These are phyloP conservation scores for Penicillium sp. DNA, from an alignment of 2,329 filamentous ascomycete genomes.

Conservation along the genomic window DNA sequence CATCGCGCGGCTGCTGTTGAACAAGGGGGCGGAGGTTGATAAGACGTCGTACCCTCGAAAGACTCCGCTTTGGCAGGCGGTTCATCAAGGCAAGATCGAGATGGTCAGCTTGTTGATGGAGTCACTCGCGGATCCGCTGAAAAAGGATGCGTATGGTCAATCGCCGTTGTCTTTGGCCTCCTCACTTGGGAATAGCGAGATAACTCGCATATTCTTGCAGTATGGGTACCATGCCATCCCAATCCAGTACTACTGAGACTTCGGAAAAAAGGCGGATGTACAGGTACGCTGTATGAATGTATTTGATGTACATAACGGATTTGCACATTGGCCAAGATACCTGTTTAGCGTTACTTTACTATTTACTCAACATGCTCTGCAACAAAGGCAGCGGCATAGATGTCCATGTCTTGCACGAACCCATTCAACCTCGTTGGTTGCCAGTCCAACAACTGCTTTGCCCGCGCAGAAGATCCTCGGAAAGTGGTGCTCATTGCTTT, in stretches of 20 bases:
- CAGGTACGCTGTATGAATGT: background rate
- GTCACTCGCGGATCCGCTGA: slow-evolving; percentile 21
- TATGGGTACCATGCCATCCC: slow-evolving; percentile 6
- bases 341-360: background rate
- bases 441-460: slow-evolving; percentile 19
- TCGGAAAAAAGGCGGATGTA: background rate
- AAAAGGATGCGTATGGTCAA: slow-evolving; percentile 13
- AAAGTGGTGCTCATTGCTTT: slow-evolving; percentile 10
- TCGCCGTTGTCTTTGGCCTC: slow-evolving; percentile 15
- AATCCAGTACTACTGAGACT: slow-evolving; percentile 6
- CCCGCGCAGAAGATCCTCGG: slow-evolving; percentile 16
- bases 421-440: slow-evolving; percentile 10
- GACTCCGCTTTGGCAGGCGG: slow-evolving; percentile 26
- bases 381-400: slow-evolving; percentile 12
- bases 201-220: slow-evolving; percentile 13
- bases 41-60: slow-evolving; percentile 12
- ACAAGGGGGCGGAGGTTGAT: slow-evolving; percentile 21
- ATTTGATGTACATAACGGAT: background rate
- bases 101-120: slow-evolving; percentile 22
- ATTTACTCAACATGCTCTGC: slow-evolving; percentile 6
- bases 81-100: slow-evolving; percentile 7
- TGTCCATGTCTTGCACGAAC: slow-evolving; percentile 17
- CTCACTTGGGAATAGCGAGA: slow-evolving; percentile 4
- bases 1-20: slow-evolving; percentile 21
- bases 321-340: background rate